A percentile compares a stretch with the other conserved stretches of the same genome.
These are phyloP conservation scores for Argentina anserina DNA, from an alignment of 306 rosid genomes.

Conservation along the genomic window DNA sequence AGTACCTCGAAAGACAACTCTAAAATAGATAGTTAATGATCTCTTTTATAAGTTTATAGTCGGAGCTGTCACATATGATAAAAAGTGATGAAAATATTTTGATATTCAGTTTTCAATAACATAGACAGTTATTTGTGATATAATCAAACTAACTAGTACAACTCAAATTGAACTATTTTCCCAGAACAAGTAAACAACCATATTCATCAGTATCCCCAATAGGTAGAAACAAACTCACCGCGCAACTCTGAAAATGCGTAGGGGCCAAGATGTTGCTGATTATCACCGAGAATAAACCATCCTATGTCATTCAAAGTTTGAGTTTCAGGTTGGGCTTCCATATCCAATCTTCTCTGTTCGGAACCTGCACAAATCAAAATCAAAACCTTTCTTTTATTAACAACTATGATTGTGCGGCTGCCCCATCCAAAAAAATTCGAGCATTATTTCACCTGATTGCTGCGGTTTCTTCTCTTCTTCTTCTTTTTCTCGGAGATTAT, in stretches of 20 bases:
- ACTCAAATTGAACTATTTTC: slow-evolving; percentile 27
- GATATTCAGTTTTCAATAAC: too few species aligned
- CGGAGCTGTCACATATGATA: neutral
- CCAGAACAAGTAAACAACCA: neutral
- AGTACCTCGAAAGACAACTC: neutral
- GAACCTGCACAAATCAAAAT: slow-evolving; percentile 25
- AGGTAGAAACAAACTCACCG: slow-evolving; percentile 76
- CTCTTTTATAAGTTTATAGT: neutral
- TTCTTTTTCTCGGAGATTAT: slow-evolving; percentile 18
- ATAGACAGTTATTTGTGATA: too few species aligned
- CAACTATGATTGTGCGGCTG: neutral
- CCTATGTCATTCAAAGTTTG: slow-evolving; percentile 44
- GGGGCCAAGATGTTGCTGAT: slow-evolving; percentile 84
- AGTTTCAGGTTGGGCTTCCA: slow-evolving; percentile 17
- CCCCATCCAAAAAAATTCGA: neutral
- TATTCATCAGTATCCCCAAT: too few species aligned
- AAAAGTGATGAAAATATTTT: neutral
- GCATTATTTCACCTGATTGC: neutral
- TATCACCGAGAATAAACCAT: slow-evolving; percentile 79
- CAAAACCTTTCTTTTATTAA: neutral
- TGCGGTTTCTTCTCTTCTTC: slow-evolving; percentile 13
- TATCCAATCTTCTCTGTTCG: slow-evolving; percentile 9
- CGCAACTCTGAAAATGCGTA: slow-evolving; percentile 72
- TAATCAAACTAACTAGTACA: slow-evolving; percentile 28
- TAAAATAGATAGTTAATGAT: neutral